Base-by-base conservation (phyloP, 331 rosid species). In the Pyrus hybrid region DNA sequence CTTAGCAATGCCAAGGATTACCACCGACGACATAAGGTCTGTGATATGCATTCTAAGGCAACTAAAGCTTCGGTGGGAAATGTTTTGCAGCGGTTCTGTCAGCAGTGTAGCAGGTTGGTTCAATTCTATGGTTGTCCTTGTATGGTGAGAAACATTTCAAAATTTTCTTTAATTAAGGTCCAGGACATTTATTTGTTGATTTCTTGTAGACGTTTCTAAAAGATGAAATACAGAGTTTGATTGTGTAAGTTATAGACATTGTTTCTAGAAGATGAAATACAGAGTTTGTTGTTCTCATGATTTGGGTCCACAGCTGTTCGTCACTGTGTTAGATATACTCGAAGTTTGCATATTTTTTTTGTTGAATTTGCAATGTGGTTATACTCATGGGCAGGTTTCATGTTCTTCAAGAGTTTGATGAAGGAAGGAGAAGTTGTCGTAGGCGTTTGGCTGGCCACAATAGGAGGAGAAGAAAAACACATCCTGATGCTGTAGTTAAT, bases 51-150 rank as follows among this genome's bases (percentile, higher is more conserved):
- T 88, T 89, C 97, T 54, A 91, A 89, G 83, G 94, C 92, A 29
- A 80, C 75, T 61, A 81, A 66, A 79, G 97, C 97, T 47, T 80
- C 73, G 25, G 97, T 91, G 56, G 97, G 88, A 57, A 86, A 79
- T 73, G 87, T 83, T 68, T 69, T 89, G 97, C 94, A 91, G 85
- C 84, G 97, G 77, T 91, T 91, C 75, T 89, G 97, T 86, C 97
- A 91, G 53, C 97, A 91, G 88, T 91, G 97, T 80, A 91, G 97
- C 89, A 87, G 97, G 97, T 91, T 22, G 81, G 88, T 82, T 84
- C 76, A 49, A 54, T 28, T 73, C n/a, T 61, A 23, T 65, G 43
- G 33, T 12, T 45, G 18, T 17, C 17, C 23, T 69, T 30, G 22
- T 33, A 32, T 51, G 21, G 79, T 60, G 61, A 5, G 16, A 41